Base-by-base conservation (phyloP, 768 basidiomycete species). In the Boletus edulis region DNA sequence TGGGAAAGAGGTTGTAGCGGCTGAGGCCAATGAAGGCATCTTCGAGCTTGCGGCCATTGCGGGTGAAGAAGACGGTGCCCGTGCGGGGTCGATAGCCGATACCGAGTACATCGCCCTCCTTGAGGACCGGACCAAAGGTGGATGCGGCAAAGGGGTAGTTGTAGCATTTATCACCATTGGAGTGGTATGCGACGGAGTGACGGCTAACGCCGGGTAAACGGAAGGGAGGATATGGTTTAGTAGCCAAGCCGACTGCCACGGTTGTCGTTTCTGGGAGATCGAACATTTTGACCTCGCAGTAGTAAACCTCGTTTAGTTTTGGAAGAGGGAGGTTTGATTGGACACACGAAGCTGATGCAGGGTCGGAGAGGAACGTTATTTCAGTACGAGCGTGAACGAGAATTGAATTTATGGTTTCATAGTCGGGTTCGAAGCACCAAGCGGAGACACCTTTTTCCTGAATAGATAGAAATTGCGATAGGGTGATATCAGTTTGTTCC, bases 391-490 rank as follows among this genome's bases (percentile, higher is more conserved):
- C 86, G 64, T 97, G 94, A 47, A 99, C 96, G 40, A 98, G 82
- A 43, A 98, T 80, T 9, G 91, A 93, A 59, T 91, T 88, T 69
- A 94, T 84, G 50, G 92, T 88, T 73, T 98, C 95, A 69, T 95
- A 98, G 70, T 98, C 97, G 35, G 97, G 97, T 71, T 99, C 97
- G 68, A 99, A 99, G 38, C 86, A 94, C 97, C 97, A 99, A 17
- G 97, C 97, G 27, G 95, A 96, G 43, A 99, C 96, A 61, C 97
- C 97, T 67, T 99, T 99, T 75, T 99, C 97, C 70, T 99, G 97
- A 54, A 99, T 99, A 27, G 95, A 94, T 20, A 99, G 85, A 74
- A 98, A 98, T 67, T 99, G 97, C 10, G 96, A 96, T 50, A 99
- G 79, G 1, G 96, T 99, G 73, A 99, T 98, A 71, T 99, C 97